phyloP scores from a whole-genome alignment of 176 grass and related monocot species.

The Alopecurus myosuroides region DNA sequence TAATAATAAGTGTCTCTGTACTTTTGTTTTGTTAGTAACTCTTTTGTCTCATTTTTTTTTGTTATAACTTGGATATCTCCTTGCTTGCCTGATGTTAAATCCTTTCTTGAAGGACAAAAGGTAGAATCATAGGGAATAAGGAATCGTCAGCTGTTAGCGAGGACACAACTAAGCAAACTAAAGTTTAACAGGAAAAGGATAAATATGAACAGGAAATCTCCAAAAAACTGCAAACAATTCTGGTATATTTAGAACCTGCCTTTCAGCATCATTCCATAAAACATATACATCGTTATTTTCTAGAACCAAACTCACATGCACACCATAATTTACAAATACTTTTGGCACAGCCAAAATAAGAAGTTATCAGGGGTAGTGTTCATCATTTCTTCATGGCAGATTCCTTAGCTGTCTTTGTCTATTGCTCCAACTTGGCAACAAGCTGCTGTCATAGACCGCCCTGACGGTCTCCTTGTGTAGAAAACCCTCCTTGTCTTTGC shows the following conservation, averaged over 20 bases:
- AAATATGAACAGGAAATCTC: neutral
- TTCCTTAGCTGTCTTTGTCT: slow-evolving; percentile 29
- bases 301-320: neutral
- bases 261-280: neutral
- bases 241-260: neutral
- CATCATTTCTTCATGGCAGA: slow-evolving; percentile 49
- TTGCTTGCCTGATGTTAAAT: too few relatives aligned
- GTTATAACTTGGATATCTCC: too few relatives aligned
- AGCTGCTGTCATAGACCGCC: slow-evolving; percentile 63
- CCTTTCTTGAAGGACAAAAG: too few relatives aligned
- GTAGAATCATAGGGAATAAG: too few relatives aligned
- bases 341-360: neutral
- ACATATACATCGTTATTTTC: neutral
- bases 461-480: slow-evolving; percentile 60
- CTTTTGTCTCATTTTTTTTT: too few relatives aligned
- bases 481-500: slow-evolving; percentile 67
- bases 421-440: slow-evolving; percentile 52
- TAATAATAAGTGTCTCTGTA: too few relatives aligned
- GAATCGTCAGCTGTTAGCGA: too few relatives aligned
- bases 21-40: too few relatives aligned
- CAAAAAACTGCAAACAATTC: neutral
- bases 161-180: neutral
- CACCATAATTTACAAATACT: neutral
- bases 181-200: neutral
- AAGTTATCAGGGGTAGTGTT: neutral